phyloP scores from a whole-genome alignment of 768 basidiomycete species.

The Termitomyces sp. region DNA sequence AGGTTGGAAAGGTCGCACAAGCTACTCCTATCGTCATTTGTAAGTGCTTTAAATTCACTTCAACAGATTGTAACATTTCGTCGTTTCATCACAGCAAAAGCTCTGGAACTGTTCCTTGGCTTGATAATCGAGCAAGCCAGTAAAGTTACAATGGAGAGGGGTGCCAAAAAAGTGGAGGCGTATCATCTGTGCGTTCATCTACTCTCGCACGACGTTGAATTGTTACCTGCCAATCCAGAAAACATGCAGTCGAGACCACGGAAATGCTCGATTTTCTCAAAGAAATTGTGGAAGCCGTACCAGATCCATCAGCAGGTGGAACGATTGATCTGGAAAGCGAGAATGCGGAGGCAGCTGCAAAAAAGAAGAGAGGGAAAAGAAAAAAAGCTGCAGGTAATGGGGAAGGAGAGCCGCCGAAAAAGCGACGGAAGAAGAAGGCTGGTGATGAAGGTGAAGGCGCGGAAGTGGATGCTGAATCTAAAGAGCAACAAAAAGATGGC shows the following conservation, averaged over 20 bases:
- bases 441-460: slow-evolving; percentile 26
- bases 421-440: slow-evolving; percentile 47
- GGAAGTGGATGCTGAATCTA: slow-evolving; percentile 22
- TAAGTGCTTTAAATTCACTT: slow-evolving; percentile 35
- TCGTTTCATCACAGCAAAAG: slow-evolving; percentile 63
- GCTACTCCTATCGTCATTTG: slow-evolving; percentile 97
- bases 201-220: not conserved
- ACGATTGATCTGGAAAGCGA: slow-evolving; percentile 72
- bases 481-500: slow-evolving; percentile 20
- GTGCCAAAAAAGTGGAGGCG: slow-evolving; percentile 85
- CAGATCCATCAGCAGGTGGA: slow-evolving; percentile 84
- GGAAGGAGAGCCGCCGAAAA: slow-evolving; percentile 38
- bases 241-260: slow-evolving; percentile 85
- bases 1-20: slow-evolving; percentile 97
- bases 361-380: slow-evolving; percentile 58
- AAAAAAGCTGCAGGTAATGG: slow-evolving; percentile 39
- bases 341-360: slow-evolving; percentile 38
- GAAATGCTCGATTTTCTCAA: slow-evolving; percentile 93
- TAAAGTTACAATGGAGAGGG: slow-evolving; percentile 73
- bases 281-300: slow-evolving; percentile 82
- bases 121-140: slow-evolving; percentile 79
- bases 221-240: slow-evolving; percentile 44
- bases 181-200: slow-evolving; percentile 76
- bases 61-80: not conserved
- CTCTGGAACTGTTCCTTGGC: slow-evolving; percentile 87